These are phyloP conservation scores for Emydomyces testavorans DNA, from an alignment of 2,329 filamentous ascomycete genomes.

Conservation along the genomic window DNA sequence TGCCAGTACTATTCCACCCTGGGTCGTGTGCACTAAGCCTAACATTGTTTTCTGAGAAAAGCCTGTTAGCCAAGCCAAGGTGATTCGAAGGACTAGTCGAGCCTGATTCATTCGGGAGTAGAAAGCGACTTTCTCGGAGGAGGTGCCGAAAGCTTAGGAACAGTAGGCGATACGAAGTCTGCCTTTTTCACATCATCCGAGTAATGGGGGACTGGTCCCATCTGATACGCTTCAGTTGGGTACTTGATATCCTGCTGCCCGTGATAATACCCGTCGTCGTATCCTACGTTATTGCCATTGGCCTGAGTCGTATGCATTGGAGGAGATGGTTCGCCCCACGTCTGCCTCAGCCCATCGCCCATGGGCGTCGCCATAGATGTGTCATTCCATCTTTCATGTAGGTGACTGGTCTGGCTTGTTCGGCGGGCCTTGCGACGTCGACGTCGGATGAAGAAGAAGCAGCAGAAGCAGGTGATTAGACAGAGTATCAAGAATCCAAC, in stretches of 20 bases:
- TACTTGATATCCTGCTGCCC: constrained; percentile 15
- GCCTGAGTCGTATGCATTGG: constrained; percentile 4
- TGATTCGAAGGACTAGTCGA: too few relatives aligned
- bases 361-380: constrained; percentile 24
- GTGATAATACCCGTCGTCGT: constrained; percentile 1
- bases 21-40: too few relatives aligned
- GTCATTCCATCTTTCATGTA: constrained; percentile 28
- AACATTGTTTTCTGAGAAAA: too few relatives aligned
- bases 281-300: neutral
- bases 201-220: constrained; percentile 2
- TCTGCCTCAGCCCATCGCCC: constrained; percentile 17
- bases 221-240: constrained; percentile 14
- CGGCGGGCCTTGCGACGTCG: constrained; percentile 29
- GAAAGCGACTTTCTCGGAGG: constrained; percentile 13
- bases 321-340: constrained; percentile 18
- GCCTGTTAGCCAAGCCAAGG: too few relatives aligned
- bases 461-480: constrained; percentile 25
- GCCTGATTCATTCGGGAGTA: neutral
- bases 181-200: constrained; percentile 8
- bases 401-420: constrained; percentile 20
- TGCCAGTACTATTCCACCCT: neutral
- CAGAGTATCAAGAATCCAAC: constrained; percentile 33
- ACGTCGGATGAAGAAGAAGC: constrained; percentile 34
- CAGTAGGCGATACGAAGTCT: constrained; percentile 10
- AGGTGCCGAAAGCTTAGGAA: constrained; percentile 15